Percentiles rank a stretch among this genome's conserved stretches.
These are phyloP conservation scores for Penicillium lividum DNA, from an alignment of 495 filamentous ascomycete species.

Conservation along the genomic window DNA sequence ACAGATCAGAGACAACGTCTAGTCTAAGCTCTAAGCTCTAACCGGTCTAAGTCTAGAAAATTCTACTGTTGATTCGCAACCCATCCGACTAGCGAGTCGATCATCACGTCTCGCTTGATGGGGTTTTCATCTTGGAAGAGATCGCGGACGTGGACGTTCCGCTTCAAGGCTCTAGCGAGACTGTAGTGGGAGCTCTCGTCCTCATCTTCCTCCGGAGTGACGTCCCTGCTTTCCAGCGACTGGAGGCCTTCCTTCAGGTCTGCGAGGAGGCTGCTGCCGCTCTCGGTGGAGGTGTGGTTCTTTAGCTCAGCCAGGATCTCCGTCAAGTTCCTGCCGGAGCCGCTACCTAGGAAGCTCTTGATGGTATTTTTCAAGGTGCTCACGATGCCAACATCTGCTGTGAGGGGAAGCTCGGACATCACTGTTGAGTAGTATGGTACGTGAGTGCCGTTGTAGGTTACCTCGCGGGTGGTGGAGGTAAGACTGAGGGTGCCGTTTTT, in stretches of 20 bases:
- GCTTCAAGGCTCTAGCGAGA: conserved; percentile 15
- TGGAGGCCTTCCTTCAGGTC: conserved; percentile 11
- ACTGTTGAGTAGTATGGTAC: conserved; percentile 45
- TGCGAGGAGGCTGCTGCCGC: neutral
- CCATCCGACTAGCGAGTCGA: conserved; percentile 16
- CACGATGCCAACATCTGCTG: conserved; percentile 33
- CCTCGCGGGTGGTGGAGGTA: conserved; percentile 31
- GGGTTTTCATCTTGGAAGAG: conserved; percentile 19
- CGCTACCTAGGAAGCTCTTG: conserved; percentile 18
- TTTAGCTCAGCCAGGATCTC: conserved; percentile 1
- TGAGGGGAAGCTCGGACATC: conserved; percentile 37
- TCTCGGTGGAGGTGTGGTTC: neutral
- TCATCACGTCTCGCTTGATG: conserved; percentile 18
- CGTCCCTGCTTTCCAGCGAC: conserved; percentile 4
- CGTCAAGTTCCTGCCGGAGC: neutral
- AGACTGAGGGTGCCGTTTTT: conserved; percentile 36
- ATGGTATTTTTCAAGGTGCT: conserved; percentile 38
- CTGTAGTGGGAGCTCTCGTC: neutral
- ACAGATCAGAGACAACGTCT: conserved; percentile 3
- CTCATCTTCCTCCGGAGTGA: neutral
- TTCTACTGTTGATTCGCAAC: conserved; percentile 4
- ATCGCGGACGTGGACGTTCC: conserved; percentile 18
- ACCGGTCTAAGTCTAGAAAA: conserved; percentile 2
- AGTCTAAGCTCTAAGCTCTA: conserved; percentile 7
- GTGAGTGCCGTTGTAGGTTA: conserved; percentile 34